Percentiles rank a stretch among this genome's conserved stretches.
These are phyloP conservation scores for Raphanus raphanistrum DNA, from an alignment of 345 rosid species.

Conservation along the genomic window DNA sequence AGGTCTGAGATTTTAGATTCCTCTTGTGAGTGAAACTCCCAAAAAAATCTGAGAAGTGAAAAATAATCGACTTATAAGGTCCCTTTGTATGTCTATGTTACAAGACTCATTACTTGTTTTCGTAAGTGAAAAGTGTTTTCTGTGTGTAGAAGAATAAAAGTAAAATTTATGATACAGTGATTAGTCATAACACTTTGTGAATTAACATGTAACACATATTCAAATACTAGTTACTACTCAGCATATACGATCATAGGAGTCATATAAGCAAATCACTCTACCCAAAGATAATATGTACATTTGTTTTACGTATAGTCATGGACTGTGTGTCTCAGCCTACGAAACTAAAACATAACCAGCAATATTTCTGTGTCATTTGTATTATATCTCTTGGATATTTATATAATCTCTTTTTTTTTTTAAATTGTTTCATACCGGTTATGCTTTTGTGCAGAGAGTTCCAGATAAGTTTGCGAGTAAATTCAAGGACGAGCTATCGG, in stretches of 20 bases:
- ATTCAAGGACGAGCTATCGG: constrained; percentile 70
- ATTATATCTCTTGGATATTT: constrained; percentile 6
- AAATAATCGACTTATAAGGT: background rate
- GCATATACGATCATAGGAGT: constrained; percentile 1
- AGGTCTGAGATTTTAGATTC: constrained; percentile 18
- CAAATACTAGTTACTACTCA: background rate
- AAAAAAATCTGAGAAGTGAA: background rate
- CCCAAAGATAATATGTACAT: constrained; percentile 15
- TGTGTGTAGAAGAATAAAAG: background rate
- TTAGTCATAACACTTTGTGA: constrained; percentile 8
- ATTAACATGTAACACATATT: background rate
- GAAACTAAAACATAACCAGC: background rate
- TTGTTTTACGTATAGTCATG: constrained; percentile 1
- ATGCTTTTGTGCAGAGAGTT: constrained; percentile 64
- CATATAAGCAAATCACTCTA: background rate
- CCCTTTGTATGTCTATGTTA: background rate
- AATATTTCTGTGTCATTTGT: background rate
- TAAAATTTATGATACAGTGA: constrained; percentile 12
- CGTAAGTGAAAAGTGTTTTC: background rate
- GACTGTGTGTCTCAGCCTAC: constrained; percentile 11
- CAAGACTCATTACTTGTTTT: background rate
- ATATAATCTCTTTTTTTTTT: background rate
- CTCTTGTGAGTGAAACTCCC: background rate
- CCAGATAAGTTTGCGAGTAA: constrained; percentile 77
- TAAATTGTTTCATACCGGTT: constrained; percentile 12